phyloP scores from a whole-genome alignment of 179 eudicot species.

The Spinacia oleracea region DNA sequence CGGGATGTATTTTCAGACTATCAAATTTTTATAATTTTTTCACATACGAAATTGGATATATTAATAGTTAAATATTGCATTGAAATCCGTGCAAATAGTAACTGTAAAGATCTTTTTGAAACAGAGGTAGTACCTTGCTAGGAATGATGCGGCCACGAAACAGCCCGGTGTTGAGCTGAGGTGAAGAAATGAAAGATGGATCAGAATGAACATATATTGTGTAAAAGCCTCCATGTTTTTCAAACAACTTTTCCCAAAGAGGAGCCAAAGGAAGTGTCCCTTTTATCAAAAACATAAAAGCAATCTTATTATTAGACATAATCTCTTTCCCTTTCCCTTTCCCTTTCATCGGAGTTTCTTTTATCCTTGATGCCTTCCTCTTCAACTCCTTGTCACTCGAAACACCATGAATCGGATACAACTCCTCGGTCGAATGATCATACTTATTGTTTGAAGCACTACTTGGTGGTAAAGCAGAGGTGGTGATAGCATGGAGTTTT shows the following conservation, averaged over 20 bases:
- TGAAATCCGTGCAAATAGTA: too few relatives aligned
- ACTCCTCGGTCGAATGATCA: too few relatives aligned
- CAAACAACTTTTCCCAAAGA: conserved; percentile 51
- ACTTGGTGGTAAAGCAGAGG: neutral
- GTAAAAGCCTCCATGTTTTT: conserved; percentile 39
- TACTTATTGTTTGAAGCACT: neutral
- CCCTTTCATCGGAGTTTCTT: neutral
- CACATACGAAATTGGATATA: too few relatives aligned
- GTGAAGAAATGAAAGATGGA: conserved; percentile 20
- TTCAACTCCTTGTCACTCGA: conserved; percentile 34
- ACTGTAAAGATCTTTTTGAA: too few relatives aligned
- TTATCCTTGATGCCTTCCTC: conserved; percentile 15
- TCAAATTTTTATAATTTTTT: too few relatives aligned
- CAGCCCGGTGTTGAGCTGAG: conserved; percentile 37
- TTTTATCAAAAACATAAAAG: conserved; percentile 39
- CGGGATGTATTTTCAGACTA: too few relatives aligned
- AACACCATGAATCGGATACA: neutral
- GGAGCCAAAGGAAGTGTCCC: conserved; percentile 42
- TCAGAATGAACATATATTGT: conserved; percentile 47
- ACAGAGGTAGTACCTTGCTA: conserved; percentile 76
- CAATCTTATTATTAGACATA: conserved; percentile 37
- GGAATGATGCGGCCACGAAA: conserved; percentile 56
- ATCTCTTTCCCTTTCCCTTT: too few relatives aligned
- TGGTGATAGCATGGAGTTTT: neutral
- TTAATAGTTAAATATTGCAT: too few relatives aligned